These are phyloP conservation scores for Phallus indusiatus DNA, from an alignment of 768 basidiomycete species.

Conservation along the genomic window DNA sequence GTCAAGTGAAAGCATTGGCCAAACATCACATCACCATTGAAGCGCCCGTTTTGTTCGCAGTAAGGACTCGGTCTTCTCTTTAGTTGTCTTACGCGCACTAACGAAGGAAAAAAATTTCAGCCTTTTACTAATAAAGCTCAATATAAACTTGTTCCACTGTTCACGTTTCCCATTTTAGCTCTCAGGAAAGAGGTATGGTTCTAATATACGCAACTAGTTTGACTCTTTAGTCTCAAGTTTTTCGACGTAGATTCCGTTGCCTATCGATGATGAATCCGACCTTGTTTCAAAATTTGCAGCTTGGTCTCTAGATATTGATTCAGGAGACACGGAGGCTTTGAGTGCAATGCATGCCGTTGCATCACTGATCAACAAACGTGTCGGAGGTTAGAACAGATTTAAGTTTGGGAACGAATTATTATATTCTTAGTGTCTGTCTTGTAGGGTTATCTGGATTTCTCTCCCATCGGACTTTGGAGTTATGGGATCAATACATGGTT, in stretches of 20 bases:
- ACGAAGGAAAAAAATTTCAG: conserved; percentile 23
- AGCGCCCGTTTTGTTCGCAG: conserved; percentile 36
- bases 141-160: conserved; percentile 56
- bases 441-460: conserved; percentile 42
- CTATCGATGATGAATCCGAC: conserved; percentile 35
- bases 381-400: conserved; percentile 41
- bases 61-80: conserved; percentile 18
- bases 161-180: conserved; percentile 56
- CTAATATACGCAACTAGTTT: not conserved
- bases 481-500: conserved; percentile 41
- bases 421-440: conserved; percentile 1
- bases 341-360: conserved; percentile 33
- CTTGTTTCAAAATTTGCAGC: conserved; percentile 46
- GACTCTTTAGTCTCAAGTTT: conserved; percentile 3
- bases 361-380: conserved; percentile 71
- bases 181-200: conserved; percentile 55
- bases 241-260: conserved; percentile 38
- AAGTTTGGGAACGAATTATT: too few species aligned
- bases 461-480: conserved; percentile 29
- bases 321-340: conserved; percentile 20
- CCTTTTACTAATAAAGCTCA: conserved; percentile 34
- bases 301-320: conserved; percentile 50
- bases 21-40: conserved; percentile 37
- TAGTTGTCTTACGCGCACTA: conserved; percentile 6
- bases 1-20: conserved; percentile 41